A percentile compares a stretch with the other conserved stretches of the same genome.
phyloP scores from a whole-genome alignment of 1,284 basidiomycete genomes.

The Inonotus obliquus region DNA sequence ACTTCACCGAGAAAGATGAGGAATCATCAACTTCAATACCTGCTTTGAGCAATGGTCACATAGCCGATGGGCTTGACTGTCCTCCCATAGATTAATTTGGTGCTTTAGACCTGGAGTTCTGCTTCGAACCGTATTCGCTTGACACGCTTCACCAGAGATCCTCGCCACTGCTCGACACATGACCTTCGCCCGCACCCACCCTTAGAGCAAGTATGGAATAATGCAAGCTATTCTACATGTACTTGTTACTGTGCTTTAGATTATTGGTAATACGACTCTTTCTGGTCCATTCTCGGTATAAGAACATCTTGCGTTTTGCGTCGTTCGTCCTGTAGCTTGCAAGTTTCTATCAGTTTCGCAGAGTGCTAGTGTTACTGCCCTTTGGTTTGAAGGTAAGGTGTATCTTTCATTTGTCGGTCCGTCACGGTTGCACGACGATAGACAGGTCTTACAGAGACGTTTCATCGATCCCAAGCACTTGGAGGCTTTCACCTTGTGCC shows the following conservation, averaged over 20 bases:
- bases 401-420: too few relatives aligned
- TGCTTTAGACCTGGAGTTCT: background rate
- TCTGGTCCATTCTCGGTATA: too few relatives aligned
- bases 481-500: too few relatives aligned
- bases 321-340: too few relatives aligned
- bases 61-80: constrained; percentile 4
- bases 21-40: background rate
- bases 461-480: too few relatives aligned
- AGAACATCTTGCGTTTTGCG: too few relatives aligned
- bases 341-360: too few relatives aligned
- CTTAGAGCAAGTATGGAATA: background rate
- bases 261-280: background rate
- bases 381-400: too few relatives aligned
- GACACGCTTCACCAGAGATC: background rate
- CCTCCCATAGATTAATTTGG: constrained; percentile 4
- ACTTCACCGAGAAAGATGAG: constrained; percentile 59
- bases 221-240: background rate
- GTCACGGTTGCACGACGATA: too few relatives aligned
- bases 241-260: background rate
- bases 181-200: background rate
- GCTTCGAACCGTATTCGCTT: background rate
- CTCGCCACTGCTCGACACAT: background rate
- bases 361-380: too few relatives aligned
- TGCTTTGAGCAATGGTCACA: constrained; percentile 3
- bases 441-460: too few relatives aligned